A percentile compares a stretch with the other conserved stretches of the same genome.
These are phyloP conservation scores for Ogataea degrootiae DNA, from an alignment of 805 yeast species.

Conservation along the genomic window DNA sequence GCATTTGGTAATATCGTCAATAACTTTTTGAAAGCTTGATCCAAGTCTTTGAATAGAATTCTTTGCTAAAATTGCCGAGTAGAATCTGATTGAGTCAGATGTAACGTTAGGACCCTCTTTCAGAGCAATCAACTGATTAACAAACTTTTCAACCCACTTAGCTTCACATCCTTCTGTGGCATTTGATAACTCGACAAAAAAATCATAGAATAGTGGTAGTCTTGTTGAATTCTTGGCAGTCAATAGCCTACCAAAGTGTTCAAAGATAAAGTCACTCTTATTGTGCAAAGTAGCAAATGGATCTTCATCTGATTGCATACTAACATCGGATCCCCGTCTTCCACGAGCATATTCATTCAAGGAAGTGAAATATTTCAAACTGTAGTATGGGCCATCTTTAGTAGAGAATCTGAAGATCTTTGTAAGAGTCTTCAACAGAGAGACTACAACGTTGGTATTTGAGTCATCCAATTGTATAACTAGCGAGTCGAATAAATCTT, in stretches of 20 bases:
- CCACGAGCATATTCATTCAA: conserved; percentile 19
- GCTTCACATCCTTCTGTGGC: conserved; percentile 24
- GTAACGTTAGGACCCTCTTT: conserved; percentile 22
- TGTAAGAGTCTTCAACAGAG: conserved; percentile 42
- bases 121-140: conserved; percentile 14
- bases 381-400: conserved; percentile 29
- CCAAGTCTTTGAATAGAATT: conserved; percentile 31
- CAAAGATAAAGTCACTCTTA: conserved; percentile 14
- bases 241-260: conserved; percentile 13
- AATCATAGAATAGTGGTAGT: conserved; percentile 19
- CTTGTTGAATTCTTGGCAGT: conserved; percentile 10
- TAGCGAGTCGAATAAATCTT: conserved; percentile 27
- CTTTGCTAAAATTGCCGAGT: conserved; percentile 29
- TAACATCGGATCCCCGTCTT: conserved; percentile 35
- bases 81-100: conserved; percentile 33
- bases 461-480: conserved; percentile 37
- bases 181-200: conserved; percentile 22
- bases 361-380: conserved; percentile 21
- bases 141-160: conserved; percentile 14
- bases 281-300: conserved; percentile 19
- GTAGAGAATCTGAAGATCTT: conserved; percentile 32
- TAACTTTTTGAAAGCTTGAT: conserved; percentile 17
- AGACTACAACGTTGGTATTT: conserved; percentile 46
- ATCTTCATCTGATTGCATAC: conserved; percentile 31
- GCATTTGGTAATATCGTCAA: conserved; percentile 18